Percentiles rank a stretch among this genome's conserved stretches.
These are phyloP conservation scores for Striga asiatica DNA, from an alignment of 257 asterid species.

Conservation along the genomic window DNA sequence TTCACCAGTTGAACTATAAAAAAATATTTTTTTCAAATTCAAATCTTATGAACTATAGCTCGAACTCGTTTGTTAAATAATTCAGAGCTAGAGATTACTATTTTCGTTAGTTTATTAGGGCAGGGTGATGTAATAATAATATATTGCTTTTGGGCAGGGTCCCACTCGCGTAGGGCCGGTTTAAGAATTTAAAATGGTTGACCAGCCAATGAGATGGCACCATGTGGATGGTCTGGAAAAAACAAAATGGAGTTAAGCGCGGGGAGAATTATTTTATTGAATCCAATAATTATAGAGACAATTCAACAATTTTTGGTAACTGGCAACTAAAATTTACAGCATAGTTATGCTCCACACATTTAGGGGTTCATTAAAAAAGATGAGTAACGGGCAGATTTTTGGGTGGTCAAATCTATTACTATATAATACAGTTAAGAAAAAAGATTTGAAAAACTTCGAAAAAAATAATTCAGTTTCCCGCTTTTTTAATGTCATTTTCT, in stretches of 20 bases:
- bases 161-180: conserved; percentile 6
- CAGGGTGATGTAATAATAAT: background rate
- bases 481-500: too few species aligned
- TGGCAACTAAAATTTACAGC: background rate
- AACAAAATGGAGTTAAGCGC: conserved; percentile 6
- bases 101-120: too few species aligned
- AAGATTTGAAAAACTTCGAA: too few species aligned
- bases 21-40: too few species aligned
- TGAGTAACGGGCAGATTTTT: background rate
- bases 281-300: conserved; percentile 10
- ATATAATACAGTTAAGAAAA: too few species aligned
- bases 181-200: conserved; percentile 17
- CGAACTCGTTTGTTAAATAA: too few species aligned
- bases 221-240: conserved; percentile 13
- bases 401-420: background rate
- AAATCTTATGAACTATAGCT: too few species aligned
- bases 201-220: conserved; percentile 19
- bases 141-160: background rate
- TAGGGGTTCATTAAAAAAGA: background rate
- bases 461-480: too few species aligned
- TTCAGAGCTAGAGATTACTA: too few species aligned
- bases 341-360: too few species aligned
- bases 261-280: conserved; percentile 6
- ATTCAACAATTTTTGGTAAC: conserved; percentile 3
- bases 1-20: too few species aligned